Evolutionary conservation across 192 early-diverging fungal species (phyloP), one percentile per base, ranked within the genome.

Genomic region (Irineochytrium annulatum): DNA sequence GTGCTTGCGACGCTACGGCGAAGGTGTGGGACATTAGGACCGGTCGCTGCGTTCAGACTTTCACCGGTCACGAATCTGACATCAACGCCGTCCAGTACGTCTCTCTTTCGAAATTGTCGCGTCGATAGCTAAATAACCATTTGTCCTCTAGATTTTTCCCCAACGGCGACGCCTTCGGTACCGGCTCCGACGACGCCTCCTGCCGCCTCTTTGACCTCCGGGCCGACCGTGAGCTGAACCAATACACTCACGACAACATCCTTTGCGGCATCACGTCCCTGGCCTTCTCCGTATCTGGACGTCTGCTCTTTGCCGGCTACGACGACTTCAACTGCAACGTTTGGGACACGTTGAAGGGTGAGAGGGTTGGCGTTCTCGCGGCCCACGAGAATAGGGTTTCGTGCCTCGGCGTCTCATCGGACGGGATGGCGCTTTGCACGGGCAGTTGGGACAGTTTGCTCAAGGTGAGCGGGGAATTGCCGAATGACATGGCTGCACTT

Each of bases 251-350:
- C 76, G 95, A 98, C 76, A 93, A 94, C 60, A 97, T 99, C 57
- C 79, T 98, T 55, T 97, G 95, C 73, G 97, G 97, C 22, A 95
- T 99, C 70, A 99, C 97, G 0, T 97, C 94, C 14, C 89, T 99
- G 19, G 95, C 87, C 3, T 99, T 99, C 67, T 97, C 94, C 58
- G 85, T 95, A 57, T 96, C 93, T 3, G 97, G 97, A 20, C 87
- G 97, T 19, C 72, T 98, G 29, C 69, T 99, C 57, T 99, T 99
- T 87, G 93, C 95, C 27, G 97, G 97, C 24, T 98, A 98, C 62
- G 97, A 99, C 65, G 95, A 99, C 73, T 98, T 92, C 73, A 96
- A 97, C 78, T 97, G 94, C 83, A 96, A 99, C 64, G 94, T 99
- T 13, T 99, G 97, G 97, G 97, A 99, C 73, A 95, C 94, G 28